Conservation (phyloP, 1,284 basidiomycete species). For the Ustilago vetiveriae region DNA sequence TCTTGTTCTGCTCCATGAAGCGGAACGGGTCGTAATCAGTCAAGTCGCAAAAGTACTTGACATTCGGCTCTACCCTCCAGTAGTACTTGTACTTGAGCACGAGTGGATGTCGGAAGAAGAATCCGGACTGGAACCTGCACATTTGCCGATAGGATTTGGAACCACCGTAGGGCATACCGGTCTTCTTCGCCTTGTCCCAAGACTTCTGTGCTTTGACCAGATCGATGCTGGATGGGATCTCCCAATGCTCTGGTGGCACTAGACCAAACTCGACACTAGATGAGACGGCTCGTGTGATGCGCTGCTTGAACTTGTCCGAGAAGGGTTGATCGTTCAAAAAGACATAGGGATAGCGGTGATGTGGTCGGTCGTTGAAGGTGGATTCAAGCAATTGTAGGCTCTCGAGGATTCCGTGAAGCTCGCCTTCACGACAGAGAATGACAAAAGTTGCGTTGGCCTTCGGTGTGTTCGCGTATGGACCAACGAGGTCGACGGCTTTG, state of each 20-base stretch:
- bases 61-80: conserved; percentile 84
- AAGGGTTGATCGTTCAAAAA: conserved; percentile 68
- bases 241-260: conserved; percentile 83
- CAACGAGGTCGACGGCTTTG: neutral
- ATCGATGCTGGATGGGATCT: conserved; percentile 77
- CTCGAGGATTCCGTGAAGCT: conserved; percentile 59
- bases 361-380: conserved; percentile 60
- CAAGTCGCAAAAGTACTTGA: conserved; percentile 80
- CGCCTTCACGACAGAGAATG: conserved; percentile 64
- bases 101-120: conserved; percentile 69
- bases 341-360: conserved; percentile 66
- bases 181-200: conserved; percentile 75
- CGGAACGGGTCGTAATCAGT: conserved; percentile 82
- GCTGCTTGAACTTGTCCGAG: conserved; percentile 67
- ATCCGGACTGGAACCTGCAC: conserved; percentile 92
- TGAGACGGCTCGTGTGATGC: conserved; percentile 59
- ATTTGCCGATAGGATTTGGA: conserved; percentile 71
- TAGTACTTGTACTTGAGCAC: conserved; percentile 86
- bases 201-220: conserved; percentile 74
- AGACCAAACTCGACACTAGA: conserved; percentile 74
- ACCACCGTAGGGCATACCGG: conserved; percentile 85
- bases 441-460: conserved; percentile 67
- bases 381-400: conserved; percentile 55
- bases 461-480: conserved; percentile 25
- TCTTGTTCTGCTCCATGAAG: conserved; percentile 82